A percentile compares a stretch with the other conserved stretches of the same genome.
phyloP scores from a whole-genome alignment of 2,329 filamentous ascomycete genomes.

The Rachicladosporium sp. region DNA sequence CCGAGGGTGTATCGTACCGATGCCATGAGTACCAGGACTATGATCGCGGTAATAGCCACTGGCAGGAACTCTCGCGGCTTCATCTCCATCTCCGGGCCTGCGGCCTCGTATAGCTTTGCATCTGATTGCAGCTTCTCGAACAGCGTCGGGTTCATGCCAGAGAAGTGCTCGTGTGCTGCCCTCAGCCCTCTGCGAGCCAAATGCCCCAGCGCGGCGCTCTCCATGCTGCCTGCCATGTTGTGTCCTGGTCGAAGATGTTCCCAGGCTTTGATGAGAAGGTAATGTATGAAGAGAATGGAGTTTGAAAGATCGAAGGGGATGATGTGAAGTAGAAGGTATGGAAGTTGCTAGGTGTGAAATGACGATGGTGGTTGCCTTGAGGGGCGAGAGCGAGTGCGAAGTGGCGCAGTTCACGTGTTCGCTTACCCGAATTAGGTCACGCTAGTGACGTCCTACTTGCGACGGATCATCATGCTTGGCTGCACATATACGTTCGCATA shows the following conservation, averaged over 20 bases:
- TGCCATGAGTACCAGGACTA: conserved; percentile 30
- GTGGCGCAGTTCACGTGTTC: too few relatives aligned
- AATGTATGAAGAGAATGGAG: too few relatives aligned
- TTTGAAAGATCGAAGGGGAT: too few relatives aligned
- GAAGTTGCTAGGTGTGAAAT: conserved; percentile 7
- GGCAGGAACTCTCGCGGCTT: conserved; percentile 17
- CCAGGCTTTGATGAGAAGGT: too few relatives aligned
- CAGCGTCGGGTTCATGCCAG: conserved; percentile 7
- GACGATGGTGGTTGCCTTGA: too few relatives aligned
- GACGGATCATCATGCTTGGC: too few relatives aligned
- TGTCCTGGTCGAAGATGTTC: conserved; percentile 10
- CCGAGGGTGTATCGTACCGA: conserved; percentile 45
- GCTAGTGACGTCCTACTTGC: too few relatives aligned
- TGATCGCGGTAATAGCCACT: conserved; percentile 23
- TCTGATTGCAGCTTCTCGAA: conserved; percentile 17
- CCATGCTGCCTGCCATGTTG: too few relatives aligned
- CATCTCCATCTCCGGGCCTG: conserved; percentile 14
- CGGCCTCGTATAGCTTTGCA: conserved; percentile 17
- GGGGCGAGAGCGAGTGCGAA: too few relatives aligned
- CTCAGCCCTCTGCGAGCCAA: conserved; percentile 21
- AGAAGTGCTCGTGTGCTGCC: conserved; percentile 18
- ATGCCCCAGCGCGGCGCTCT: conserved; percentile 13
- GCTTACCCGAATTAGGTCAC: too few relatives aligned
- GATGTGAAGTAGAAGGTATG: conserved; percentile 11
- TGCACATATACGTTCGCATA: too few relatives aligned